A percentile compares a stretch with the other conserved stretches of the same genome.
Evolutionary conservation across 805 yeast species (phyloP).

Genomic region (Metschnikowia kunwiensis): DNA sequence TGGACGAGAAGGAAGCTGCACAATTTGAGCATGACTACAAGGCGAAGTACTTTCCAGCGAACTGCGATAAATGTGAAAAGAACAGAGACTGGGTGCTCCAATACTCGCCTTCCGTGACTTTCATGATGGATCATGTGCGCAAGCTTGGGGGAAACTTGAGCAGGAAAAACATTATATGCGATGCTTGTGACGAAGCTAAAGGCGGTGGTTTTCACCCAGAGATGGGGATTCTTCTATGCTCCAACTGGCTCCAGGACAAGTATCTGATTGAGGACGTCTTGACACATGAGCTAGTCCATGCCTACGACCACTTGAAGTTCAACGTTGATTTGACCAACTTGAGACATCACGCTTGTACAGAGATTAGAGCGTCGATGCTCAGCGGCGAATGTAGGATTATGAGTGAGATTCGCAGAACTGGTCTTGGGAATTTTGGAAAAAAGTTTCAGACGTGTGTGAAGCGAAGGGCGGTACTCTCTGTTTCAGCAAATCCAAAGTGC

Average conservation of each 20-base stretch:
- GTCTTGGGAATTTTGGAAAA: constrained; percentile 53
- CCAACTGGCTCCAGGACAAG: constrained; percentile 69
- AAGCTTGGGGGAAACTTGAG: constrained; percentile 54
- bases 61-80: constrained; percentile 70
- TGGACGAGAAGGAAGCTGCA: constrained; percentile 47
- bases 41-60: constrained; percentile 38
- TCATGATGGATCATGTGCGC: constrained; percentile 80
- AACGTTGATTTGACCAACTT: constrained; percentile 81
- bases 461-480: constrained; percentile 84
- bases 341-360: constrained; percentile 95
- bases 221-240: constrained; percentile 80
- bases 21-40: constrained; percentile 60
- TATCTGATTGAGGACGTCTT: constrained; percentile 87
- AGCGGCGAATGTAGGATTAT: constrained; percentile 93
- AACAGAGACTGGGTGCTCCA: constrained; percentile 75
- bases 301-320: constrained; percentile 86
- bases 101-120: constrained; percentile 80
- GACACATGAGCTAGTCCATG: constrained; percentile 91
- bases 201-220: constrained; percentile 95
- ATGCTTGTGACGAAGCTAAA: constrained; percentile 72
- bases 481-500: constrained; percentile 83
- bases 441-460: constrained; percentile 92
- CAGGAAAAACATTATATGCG: constrained; percentile 64
- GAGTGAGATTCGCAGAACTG: constrained; percentile 69
- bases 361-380: constrained; percentile 86